These are phyloP conservation scores for Agaricus subrufescens DNA, from an alignment of 768 basidiomycete species.

Conservation along the genomic window DNA sequence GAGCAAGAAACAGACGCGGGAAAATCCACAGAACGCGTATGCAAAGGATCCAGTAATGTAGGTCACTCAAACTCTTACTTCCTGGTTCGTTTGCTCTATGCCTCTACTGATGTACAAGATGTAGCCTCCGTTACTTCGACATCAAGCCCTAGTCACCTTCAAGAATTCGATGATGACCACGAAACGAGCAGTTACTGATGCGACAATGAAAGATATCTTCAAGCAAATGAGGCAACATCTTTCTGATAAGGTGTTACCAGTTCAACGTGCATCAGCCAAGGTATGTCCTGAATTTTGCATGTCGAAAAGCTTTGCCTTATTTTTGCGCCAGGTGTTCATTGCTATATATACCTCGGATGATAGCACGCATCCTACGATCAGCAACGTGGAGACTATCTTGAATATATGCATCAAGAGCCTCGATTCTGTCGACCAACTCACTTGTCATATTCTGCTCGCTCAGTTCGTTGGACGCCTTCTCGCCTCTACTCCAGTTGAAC, in stretches of 20 bases:
- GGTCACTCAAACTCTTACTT: constrained; percentile 20
- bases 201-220: too few relatives aligned
- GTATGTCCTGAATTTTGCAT: not conserved
- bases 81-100: not conserved
- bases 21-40: too few relatives aligned
- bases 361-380: constrained; percentile 47
- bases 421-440: constrained; percentile 41
- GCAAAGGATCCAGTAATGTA: constrained; percentile 61
- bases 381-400: constrained; percentile 33
- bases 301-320: constrained; percentile 11
- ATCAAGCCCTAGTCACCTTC: constrained; percentile 72
- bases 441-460: constrained; percentile 66
- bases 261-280: too few relatives aligned
- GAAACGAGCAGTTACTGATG: too few relatives aligned
- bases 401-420: too few relatives aligned
- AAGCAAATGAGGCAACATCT: too few relatives aligned
- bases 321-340: constrained; percentile 33
- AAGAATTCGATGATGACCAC: too few relatives aligned
- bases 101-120: constrained; percentile 1
- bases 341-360: constrained; percentile 57
- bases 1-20: too few relatives aligned
- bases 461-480: constrained; percentile 82
- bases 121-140: constrained; percentile 78
- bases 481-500: constrained; percentile 73
- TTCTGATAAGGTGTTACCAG: too few relatives aligned